Evolutionary conservation across 2,329 filamentous ascomycete genomes (phyloP), one percentile per base, ranked within the genome.

Genomic region (Calcarisporium arbuscula): DNA sequence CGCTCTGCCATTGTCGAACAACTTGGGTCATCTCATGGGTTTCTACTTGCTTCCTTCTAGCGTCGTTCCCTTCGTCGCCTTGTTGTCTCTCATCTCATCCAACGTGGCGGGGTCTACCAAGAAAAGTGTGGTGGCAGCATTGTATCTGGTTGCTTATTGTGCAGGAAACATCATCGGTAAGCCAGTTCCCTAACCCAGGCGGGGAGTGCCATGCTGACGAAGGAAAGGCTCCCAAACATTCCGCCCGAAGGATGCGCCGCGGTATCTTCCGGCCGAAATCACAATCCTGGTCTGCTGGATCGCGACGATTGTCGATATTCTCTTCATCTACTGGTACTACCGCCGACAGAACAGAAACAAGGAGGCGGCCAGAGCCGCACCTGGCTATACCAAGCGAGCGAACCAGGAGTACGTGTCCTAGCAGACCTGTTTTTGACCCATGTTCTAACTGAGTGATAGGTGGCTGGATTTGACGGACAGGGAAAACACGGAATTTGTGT

Each of bases 391-490:
- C 17, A 77, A 69, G 54, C 41, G 82, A 35, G 74, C 77, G 52
- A 81, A 82, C 41, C 77, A 82, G 54, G 80, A 82, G 63, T 82
- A 74, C 57, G n/a, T n/a, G n/a, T n/a, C n/a, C n/a, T n/a, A n/a
- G n/a, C n/a, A n/a, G n/a, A n/a, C n/a, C n/a, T n/a, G n/a, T n/a
- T n/a, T n/a, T n/a, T n/a, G n/a, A n/a, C n/a, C n/a, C n/a, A n/a
- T n/a, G n/a, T n/a, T n/a, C n/a, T n/a, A n/a, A n/a, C n/a, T n/a
- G n/a, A n/a, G n/a, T n/a, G n/a, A n/a, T n/a, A n/a, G n/a, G n/a
- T n/a, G n/a, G n/a, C 61, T 76, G 37, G 78, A 84, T 50, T 54
- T 83, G 42, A 83, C 78, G 5, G 80, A 84, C 49, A 58, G 65
- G 36, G 79, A 84, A 61, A 84, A 81, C 40, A 60, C 65, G 2